Evolutionary conservation across 139 green algal genomes (phyloP).

Genomic region (Tetradesmus obliquus): DNA sequence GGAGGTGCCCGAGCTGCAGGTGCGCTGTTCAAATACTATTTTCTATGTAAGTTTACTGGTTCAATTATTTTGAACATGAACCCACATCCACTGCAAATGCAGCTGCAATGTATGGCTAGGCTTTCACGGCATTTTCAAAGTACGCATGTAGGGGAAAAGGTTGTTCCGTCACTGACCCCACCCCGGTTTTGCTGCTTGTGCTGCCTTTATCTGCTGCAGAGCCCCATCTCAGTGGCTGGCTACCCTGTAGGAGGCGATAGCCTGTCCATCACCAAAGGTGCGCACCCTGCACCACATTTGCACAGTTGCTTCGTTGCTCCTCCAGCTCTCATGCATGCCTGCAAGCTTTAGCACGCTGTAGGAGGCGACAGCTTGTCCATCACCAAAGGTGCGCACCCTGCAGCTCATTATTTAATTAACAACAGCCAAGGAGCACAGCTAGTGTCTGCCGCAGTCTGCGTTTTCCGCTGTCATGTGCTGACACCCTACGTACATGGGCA

Average conservation of each 20-base stretch:
- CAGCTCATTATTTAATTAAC: not conserved
- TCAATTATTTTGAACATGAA: not conserved
- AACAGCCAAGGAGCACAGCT: not conserved
- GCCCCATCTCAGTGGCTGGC: conserved; percentile 77
- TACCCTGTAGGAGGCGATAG: conserved; percentile 82
- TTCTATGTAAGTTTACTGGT: conserved; percentile 13
- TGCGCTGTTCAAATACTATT: not conserved
- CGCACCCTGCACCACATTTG: not conserved
- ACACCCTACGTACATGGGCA: too few relatives aligned
- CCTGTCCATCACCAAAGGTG: conserved; percentile 72
- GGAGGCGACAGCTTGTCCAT: conserved; percentile 75
- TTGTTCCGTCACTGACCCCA: too few relatives aligned
- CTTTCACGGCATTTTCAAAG: too few relatives aligned
- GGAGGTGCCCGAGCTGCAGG: conserved; percentile 83
- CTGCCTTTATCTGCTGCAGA: conserved; percentile 50
- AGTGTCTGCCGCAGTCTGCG: too few relatives aligned
- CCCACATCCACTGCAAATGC: too few relatives aligned
- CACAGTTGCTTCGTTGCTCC: too few relatives aligned
- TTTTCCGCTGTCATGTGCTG: too few relatives aligned
- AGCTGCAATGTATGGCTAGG: too few relatives aligned
- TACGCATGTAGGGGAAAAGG: too few relatives aligned
- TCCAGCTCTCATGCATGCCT: too few relatives aligned
- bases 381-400: conserved; percentile 59
- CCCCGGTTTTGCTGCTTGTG: not conserved
- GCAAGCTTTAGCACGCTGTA: too few relatives aligned